Evolutionary conservation across 768 basidiomycete species (phyloP).

Genomic region (Collybiopsis luxurians): DNA sequence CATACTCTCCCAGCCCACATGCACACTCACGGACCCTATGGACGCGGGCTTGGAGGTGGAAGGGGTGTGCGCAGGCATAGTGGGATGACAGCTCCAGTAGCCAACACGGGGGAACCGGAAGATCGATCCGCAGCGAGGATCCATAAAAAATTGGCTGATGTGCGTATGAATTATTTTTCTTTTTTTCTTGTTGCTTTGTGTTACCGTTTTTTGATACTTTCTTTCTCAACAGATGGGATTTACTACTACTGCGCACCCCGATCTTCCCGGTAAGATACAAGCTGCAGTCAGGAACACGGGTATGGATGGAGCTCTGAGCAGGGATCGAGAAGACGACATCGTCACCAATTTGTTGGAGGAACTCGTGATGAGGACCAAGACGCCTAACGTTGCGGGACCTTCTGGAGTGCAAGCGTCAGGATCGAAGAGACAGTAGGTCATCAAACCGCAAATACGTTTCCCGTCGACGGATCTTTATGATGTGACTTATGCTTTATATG

Average conservation of each 20-base stretch:
- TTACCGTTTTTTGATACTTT: constrained; percentile 8
- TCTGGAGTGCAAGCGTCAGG: constrained; percentile 30
- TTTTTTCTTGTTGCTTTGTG: not conserved
- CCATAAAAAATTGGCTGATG: constrained; percentile 59
- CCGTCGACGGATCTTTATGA: not conserved
- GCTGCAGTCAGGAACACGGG: constrained; percentile 44
- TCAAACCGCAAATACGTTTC: not conserved
- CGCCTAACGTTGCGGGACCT: constrained; percentile 16
- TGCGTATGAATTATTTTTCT: constrained; percentile 30
- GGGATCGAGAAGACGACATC: constrained; percentile 63
- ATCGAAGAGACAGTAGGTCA: constrained; percentile 14
- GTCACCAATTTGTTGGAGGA: constrained; percentile 62
- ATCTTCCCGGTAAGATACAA: constrained; percentile 47
- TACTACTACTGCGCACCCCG: constrained; percentile 53
- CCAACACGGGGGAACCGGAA: not conserved
- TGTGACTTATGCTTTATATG: not conserved
- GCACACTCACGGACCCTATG: constrained; percentile 20
- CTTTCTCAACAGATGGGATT: constrained; percentile 85
- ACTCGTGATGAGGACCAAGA: constrained; percentile 42
- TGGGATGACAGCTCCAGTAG: constrained; percentile 10
- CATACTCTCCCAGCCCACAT: constrained; percentile 41
- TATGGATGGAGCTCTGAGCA: constrained; percentile 37
- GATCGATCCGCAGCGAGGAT: constrained; percentile 18
- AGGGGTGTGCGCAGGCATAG: not conserved
- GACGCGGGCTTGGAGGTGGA: constrained; percentile 1